Percentiles rank a stretch among this genome's conserved stretches.
Evolutionary conservation across 2,329 filamentous ascomycete genomes (phyloP).

Genomic region (Epichloe baconii): DNA sequence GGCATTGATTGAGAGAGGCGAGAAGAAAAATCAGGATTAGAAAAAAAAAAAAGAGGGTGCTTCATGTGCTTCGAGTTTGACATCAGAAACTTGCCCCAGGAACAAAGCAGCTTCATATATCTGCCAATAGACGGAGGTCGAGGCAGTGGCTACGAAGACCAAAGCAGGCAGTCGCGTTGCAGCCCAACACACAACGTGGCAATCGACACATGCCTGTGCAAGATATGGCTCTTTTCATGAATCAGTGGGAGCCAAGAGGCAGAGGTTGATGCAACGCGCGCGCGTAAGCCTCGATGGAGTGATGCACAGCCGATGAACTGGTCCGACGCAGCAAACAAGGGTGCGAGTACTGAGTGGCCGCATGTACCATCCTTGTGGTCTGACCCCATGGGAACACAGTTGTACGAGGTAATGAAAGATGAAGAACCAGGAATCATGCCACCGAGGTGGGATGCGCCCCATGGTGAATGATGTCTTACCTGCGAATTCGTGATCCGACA

Average conservation of each 20-base stretch:
- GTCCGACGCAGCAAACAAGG: conserved; percentile 2
- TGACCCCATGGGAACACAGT: background rate
- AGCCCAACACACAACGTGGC: background rate
- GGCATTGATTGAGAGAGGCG: conserved; percentile 8
- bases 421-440: background rate
- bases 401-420: background rate
- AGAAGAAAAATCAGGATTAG: background rate
- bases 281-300: background rate
- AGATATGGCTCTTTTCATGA: background rate
- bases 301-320: conserved; percentile 1
- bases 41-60: background rate
- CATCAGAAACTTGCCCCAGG: background rate
- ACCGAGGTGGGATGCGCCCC: background rate
- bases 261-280: background rate
- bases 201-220: background rate
- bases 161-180: background rate
- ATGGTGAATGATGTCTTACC: conserved; percentile 27
- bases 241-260: background rate
- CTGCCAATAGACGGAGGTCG: background rate
- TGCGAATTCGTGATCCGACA: conserved; percentile 56
- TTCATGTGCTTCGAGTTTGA: background rate
- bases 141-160: background rate
- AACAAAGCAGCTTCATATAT: background rate
- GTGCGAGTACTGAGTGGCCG: conserved; percentile 1
- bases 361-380: background rate